These are phyloP conservation scores for Thalia dealbata DNA, from an alignment of 176 grass and related monocot genomes.

Conservation along the genomic window DNA sequence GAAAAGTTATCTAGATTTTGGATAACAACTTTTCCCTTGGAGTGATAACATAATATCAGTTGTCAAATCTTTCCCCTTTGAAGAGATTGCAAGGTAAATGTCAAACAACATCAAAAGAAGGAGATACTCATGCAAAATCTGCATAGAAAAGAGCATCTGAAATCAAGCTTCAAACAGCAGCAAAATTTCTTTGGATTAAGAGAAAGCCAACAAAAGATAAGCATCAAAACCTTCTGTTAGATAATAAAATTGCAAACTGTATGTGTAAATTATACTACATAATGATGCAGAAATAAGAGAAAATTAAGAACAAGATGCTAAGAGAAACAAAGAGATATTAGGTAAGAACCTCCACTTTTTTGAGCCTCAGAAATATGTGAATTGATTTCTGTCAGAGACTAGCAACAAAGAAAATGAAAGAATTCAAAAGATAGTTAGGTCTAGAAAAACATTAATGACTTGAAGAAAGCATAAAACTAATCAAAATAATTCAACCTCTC, in stretches of 20 bases:
- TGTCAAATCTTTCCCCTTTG: not conserved
- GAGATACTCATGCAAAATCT: too few relatives aligned
- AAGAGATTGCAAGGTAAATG: too few relatives aligned
- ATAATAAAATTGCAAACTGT: not conserved
- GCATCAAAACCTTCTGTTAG: not conserved
- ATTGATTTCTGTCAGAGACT: conserved; percentile 62
- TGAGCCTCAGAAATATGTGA: conserved; percentile 66
- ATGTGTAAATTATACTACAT: not conserved
- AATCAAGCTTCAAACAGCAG: not conserved
- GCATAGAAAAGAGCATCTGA: not conserved
- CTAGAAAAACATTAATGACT: not conserved
- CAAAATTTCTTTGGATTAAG: not conserved
- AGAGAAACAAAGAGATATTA: not conserved
- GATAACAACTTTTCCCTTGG: too few relatives aligned
- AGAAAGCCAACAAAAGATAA: not conserved
- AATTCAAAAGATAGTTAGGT: conserved; percentile 5
- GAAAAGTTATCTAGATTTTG: too few relatives aligned
- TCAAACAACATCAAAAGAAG: too few relatives aligned
- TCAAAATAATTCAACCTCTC: conserved; percentile 43
- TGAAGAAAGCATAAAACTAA: conserved; percentile 1
- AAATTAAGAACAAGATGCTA: conserved; percentile 16
- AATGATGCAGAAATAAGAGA: conserved; percentile 14
- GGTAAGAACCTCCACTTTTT: conserved; percentile 83
- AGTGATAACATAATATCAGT: too few relatives aligned
- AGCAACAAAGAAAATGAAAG: not conserved